A percentile compares a stretch with the other conserved stretches of the same genome.
Evolutionary conservation across 2,329 filamentous ascomycete genomes (phyloP).

Genomic region (Colletotrichum echinochloae): DNA sequence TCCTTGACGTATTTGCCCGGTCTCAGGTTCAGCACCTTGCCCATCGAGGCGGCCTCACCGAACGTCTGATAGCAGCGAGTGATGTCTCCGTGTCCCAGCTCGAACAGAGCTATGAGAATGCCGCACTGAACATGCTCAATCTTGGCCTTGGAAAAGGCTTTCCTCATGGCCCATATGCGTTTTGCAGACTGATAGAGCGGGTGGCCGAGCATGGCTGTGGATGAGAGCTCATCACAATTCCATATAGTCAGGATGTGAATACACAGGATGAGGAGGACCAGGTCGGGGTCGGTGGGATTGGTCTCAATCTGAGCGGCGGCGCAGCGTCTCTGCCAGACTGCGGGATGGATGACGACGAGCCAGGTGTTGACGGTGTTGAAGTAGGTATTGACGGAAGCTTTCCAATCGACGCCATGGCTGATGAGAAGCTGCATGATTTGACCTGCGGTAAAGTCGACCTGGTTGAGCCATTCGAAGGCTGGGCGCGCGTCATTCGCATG

Average conservation of each 20-base stretch:
- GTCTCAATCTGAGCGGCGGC: slow-evolving; percentile 50
- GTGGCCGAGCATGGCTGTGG: slow-evolving; percentile 55
- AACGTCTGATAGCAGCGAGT: slow-evolving; percentile 57
- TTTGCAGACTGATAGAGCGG: slow-evolving; percentile 55
- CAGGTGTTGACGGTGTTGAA: slow-evolving; percentile 57
- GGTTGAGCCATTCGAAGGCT: slow-evolving; percentile 46
- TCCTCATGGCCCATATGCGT: slow-evolving; percentile 52
- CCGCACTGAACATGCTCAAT: slow-evolving; percentile 57
- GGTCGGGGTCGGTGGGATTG: slow-evolving; percentile 45
- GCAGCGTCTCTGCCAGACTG: slow-evolving; percentile 42
- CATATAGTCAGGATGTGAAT: slow-evolving; percentile 57
- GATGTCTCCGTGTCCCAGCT: slow-evolving; percentile 58
- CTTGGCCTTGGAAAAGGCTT: slow-evolving; percentile 51
- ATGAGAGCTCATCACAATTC: slow-evolving; percentile 49
- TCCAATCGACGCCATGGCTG: slow-evolving; percentile 52
- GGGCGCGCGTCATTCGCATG: slow-evolving; percentile 14
- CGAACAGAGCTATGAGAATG: slow-evolving; percentile 56
- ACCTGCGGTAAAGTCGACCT: slow-evolving; percentile 50
- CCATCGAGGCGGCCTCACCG: slow-evolving; percentile 54
- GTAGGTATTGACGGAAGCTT: slow-evolving; percentile 52
- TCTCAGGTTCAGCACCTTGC: slow-evolving; percentile 50
- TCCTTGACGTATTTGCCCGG: slow-evolving; percentile 53
- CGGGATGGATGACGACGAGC: slow-evolving; percentile 56
- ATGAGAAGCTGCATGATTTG: slow-evolving; percentile 55
- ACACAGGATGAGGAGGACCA: slow-evolving; percentile 56